Evolutionary conservation across 148 eudicot species (phyloP), one percentile per base, ranked within the genome.

Genomic region (Beta vulgaris): DNA sequence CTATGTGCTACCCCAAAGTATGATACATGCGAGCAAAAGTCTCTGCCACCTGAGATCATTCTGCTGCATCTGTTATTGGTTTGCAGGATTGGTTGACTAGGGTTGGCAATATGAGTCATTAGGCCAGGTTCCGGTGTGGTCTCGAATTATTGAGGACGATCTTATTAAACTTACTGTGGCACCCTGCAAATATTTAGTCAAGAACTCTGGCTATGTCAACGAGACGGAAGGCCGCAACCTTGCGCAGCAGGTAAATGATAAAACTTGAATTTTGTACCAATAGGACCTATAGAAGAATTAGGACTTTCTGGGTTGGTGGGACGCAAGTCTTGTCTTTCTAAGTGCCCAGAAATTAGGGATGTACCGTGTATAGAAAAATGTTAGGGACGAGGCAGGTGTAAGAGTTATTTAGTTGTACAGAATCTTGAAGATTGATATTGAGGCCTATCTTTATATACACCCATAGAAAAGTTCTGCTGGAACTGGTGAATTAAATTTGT

Each of bases 321-420:
- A 73, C 78, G 68, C 29, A 84, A 73, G 84, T 63, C 79, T 15
- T 29, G 84, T 63, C 74, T 12, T 13, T 23, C 57, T 35, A 71
- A 72, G 49, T 78, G 78, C 74, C 80, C 75, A 36, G 53, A 76
- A 43, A 34, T 71, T 78, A 72, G 79, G 57, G 23, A 68, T 75
- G 75, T 75, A 39, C 26, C 46, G 28, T 75, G 72, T 51, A 73
- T 72, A 65, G 61, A 68, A 63, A n/a, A 73, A 43, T 35, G 44
- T 80, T 76, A 73, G 76, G 72, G 32, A 29, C 28, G 60, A 80
- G 65, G 39, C 68, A 80, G 65, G 39, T 65, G 36, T 23, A 66
- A 68, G 69, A 54, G 35, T 57, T 76, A n/a, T 76, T 64, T 71
- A 55, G 55, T 28, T 80, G 83, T 80, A 80, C 73, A 80, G 76